Conservation (phyloP, 73 alveolate species). For the Paramecium sonneborni region DNA sequence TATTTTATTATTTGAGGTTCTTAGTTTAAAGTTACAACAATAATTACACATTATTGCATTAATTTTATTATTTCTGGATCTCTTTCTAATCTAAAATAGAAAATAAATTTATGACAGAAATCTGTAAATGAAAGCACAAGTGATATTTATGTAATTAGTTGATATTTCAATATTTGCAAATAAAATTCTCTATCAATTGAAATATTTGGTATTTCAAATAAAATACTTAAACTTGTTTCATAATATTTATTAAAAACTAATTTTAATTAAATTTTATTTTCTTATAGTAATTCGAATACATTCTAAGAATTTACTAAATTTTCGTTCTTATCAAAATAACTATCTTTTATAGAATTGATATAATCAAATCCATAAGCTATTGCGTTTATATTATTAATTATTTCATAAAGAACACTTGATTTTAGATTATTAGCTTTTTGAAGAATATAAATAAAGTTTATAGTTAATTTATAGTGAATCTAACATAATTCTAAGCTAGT, state of each 20-base stretch:
- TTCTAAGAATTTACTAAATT: not conserved
- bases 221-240: not conserved
- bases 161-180: not conserved
- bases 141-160: not conserved
- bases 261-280: not conserved
- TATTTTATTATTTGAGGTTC: not conserved
- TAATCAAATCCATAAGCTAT: not conserved
- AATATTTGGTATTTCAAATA: not conserved
- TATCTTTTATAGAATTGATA: not conserved
- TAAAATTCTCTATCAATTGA: not conserved
- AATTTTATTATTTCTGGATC: not conserved
- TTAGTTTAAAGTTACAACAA: not conserved
- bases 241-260: not conserved
- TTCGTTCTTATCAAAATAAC: not conserved
- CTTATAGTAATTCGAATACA: not conserved
- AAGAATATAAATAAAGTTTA: not conserved
- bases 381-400: not conserved
- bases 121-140: not conserved
- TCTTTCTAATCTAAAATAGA: slow-evolving; percentile 8
- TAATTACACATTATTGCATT: not conserved
- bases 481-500: not conserved
- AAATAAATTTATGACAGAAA: not conserved
- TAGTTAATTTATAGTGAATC: not conserved
- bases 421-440: not conserved
- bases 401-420: not conserved